phyloP scores from a whole-genome alignment of 345 rosid genomes.

The Heritiera littoralis region DNA sequence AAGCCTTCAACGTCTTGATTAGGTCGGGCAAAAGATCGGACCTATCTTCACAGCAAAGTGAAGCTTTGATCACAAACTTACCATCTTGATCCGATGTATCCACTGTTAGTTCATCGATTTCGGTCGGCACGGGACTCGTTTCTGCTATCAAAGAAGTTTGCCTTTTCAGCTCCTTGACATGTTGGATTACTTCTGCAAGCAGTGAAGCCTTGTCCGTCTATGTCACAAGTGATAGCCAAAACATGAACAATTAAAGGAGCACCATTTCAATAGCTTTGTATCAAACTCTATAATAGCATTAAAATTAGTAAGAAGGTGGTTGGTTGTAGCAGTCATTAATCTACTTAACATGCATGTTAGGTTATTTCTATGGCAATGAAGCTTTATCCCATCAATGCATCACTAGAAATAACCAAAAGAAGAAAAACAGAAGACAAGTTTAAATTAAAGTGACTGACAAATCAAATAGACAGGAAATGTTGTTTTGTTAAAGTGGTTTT shows the following conservation, averaged over 20 bases:
- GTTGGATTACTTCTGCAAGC: conserved; percentile 97
- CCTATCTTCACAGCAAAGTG: conserved; percentile 92
- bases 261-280: neutral
- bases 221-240: conserved; percentile 8
- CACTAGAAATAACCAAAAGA: conserved; percentile 9
- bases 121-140: conserved; percentile 80
- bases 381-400: neutral
- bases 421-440: neutral
- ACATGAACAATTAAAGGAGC: conserved; percentile 2
- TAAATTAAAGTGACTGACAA: conserved; percentile 9
- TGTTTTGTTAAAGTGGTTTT: conserved; percentile 3
- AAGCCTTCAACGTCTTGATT: conserved; percentile 75
- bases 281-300: neutral
- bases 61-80: conserved; percentile 80
- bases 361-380: neutral
- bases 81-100: conserved; percentile 84
- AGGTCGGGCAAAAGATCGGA: conserved; percentile 87
- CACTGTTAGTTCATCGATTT: conserved; percentile 79
- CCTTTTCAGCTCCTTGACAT: conserved; percentile 86
- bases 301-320: neutral
- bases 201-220: conserved; percentile 98
- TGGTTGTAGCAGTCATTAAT: neutral
- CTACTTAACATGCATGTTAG: conserved; percentile 4
- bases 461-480: neutral
- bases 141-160: conserved; percentile 81